Evolutionary conservation across 306 rosid genomes (phyloP).

Genomic region (Notholithocarpus densiflorus): DNA sequence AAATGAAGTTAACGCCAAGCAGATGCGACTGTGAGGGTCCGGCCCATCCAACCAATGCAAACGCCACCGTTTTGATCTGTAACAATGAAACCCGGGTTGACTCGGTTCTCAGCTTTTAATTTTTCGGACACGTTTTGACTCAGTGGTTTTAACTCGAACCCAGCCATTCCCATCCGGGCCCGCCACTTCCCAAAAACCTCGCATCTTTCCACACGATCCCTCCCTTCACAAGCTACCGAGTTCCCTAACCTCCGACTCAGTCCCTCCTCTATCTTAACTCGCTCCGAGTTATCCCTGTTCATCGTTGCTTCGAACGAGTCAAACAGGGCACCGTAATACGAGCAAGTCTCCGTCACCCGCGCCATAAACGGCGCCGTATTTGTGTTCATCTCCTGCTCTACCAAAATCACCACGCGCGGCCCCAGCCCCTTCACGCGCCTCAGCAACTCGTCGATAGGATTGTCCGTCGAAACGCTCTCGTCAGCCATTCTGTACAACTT

Average conservation of each 20-base stretch:
- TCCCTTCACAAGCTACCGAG: constrained; percentile 80
- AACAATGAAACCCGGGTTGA: constrained; percentile 49
- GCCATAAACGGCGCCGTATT: constrained; percentile 74
- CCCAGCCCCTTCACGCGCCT: constrained; percentile 67
- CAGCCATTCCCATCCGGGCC: constrained; percentile 90
- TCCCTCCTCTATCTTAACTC: constrained; percentile 53
- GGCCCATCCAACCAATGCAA: constrained; percentile 82
- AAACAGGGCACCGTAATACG: constrained; percentile 49
- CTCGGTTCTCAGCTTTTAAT: constrained; percentile 29
- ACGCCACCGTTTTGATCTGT: constrained; percentile 77
- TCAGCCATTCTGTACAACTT: constrained; percentile 63
- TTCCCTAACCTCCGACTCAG: constrained; percentile 56
- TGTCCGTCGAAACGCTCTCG: constrained; percentile 84
- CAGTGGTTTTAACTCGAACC: constrained; percentile 63
- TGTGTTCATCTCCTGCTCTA: constrained; percentile 77
- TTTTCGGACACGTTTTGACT: constrained; percentile 53
- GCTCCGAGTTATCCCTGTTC: constrained; percentile 20
- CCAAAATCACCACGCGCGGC: constrained; percentile 58
- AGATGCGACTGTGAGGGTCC: constrained; percentile 78
- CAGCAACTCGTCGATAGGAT: constrained; percentile 64
- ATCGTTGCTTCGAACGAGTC: constrained; percentile 52
- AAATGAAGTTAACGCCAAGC: constrained; percentile 81
- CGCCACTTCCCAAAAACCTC: constrained; percentile 95
- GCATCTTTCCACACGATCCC: constrained; percentile 82
- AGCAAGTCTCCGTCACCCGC: constrained; percentile 58